Percentiles rank a stretch among this genome's conserved stretches.
phyloP scores from a whole-genome alignment of 345 rosid species.

The Schrenkiella parvula region DNA sequence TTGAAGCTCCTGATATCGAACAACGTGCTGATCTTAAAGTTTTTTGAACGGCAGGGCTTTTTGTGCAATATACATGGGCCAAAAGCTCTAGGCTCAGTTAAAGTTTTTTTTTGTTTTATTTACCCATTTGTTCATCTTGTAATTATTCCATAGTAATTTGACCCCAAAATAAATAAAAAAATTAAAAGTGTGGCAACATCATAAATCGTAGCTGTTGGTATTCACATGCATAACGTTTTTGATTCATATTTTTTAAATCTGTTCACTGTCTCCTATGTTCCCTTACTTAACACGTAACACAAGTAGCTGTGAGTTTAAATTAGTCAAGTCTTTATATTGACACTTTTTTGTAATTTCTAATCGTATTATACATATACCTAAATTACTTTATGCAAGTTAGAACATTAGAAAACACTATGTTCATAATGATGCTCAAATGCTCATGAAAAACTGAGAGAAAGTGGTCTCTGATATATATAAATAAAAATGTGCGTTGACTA shows the following conservation, averaged over 20 bases:
- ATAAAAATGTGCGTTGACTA: conserved; percentile 1
- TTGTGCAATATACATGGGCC: background rate
- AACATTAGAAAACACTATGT: background rate
- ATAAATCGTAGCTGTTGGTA: background rate
- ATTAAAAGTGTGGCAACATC: background rate
- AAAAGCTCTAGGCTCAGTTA: background rate
- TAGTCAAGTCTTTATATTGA: background rate
- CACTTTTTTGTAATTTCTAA: background rate
- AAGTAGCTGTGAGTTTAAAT: background rate
- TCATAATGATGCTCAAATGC: background rate
- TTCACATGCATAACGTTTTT: background rate
- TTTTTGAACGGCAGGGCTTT: background rate
- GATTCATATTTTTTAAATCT: background rate
- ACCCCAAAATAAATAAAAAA: background rate
- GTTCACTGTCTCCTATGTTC: background rate
- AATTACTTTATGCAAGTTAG: background rate
- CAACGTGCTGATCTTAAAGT: background rate
- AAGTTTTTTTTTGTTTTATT: background rate
- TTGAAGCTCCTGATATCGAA: background rate
- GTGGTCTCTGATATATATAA: conserved; percentile 8
- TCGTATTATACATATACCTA: background rate
- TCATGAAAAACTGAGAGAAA: background rate
- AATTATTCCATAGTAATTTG: too few relatives aligned
- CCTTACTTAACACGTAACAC: background rate
- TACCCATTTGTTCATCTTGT: background rate